Evolutionary conservation across 208 protist genomes (phyloP), one percentile per base, ranked within the genome.

Genomic region (Crithidia expoeki): DNA sequence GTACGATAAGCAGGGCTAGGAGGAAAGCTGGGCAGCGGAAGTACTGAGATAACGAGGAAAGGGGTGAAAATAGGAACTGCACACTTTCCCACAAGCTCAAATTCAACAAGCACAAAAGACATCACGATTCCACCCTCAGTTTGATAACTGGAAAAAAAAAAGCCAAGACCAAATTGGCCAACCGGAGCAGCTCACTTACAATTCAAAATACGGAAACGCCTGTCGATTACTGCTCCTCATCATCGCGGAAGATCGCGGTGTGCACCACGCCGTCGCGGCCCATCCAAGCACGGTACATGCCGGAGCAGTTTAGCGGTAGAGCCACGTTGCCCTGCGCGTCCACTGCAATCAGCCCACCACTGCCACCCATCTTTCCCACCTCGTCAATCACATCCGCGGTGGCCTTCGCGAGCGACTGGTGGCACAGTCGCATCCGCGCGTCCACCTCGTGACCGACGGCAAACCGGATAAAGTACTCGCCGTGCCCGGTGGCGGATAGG

Each of bases 281-380:
- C 61, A 76, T 65, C 70, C 70, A 76, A 11, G 70, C 70, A 33
- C 70, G 70, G 61, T 76, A 76, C 70, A 76, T 76, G 50, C 61
- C 70, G 16, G 38, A 55, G 62, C 61, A 76, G 62, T 76, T 76
- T 2, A 76, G 52, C 42, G 70, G 70, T 42, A 76, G 50, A 33
- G 59, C 36, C 28, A 76, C 56, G 53, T 76, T 76, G 60, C 70
- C 70, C 14, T 68, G 30, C 47, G 61, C 33, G 55, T 76, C 70
- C 16, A 76, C 70, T 1, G 70, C 70, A 23, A 76, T 40, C 21
- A 76, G 52, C 21, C 70, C 70, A 19, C 70, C 70, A 36, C 30
- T 68, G 32, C 61, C 70, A 36, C 70, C 70, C 27, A 57, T 49
- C 52, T 69, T 36, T 2, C 70, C 70, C 42, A 68, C 61, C 40